Percentiles rank a stretch among this genome's conserved stretches.
These are phyloP conservation scores for Rhexocercosporidium sp. DNA, from an alignment of 2,329 filamentous ascomycete species.

Conservation along the genomic window DNA sequence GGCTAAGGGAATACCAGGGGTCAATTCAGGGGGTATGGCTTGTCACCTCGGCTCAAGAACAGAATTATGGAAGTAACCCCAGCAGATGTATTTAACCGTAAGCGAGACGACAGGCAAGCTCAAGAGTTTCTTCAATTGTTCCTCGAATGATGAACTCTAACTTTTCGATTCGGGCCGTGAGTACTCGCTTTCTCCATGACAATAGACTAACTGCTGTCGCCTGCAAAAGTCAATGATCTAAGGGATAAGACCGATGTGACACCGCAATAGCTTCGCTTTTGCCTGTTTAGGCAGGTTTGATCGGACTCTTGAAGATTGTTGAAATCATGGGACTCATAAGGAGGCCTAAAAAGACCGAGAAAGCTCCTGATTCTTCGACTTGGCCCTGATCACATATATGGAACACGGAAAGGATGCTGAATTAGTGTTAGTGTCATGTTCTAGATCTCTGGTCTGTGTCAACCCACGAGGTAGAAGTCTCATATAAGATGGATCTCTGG, in stretches of 20 bases:
- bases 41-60: background rate
- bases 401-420: background rate
- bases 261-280: conserved; percentile 1
- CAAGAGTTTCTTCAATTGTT: background rate
- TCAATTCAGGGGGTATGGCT: no score
- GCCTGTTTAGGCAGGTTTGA: background rate
- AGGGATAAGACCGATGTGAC: background rate
- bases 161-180: background rate
- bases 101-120: background rate
- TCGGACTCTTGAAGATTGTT: background rate
- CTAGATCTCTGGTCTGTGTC: background rate
- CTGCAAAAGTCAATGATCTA: no score
- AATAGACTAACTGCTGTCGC: no score
- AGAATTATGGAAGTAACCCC: background rate
- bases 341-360: background rate
- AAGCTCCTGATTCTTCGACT: background rate
- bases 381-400: background rate
- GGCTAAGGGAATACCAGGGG: no score
- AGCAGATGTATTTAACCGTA: background rate
- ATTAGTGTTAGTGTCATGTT: background rate
- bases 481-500: background rate
- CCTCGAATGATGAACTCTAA: background rate
- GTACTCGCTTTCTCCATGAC: no score
- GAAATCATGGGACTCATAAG: background rate
- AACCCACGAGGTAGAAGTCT: background rate